phyloP scores from a whole-genome alignment of 2,329 filamentous ascomycete species.

The Colletotrichum sp. region DNA sequence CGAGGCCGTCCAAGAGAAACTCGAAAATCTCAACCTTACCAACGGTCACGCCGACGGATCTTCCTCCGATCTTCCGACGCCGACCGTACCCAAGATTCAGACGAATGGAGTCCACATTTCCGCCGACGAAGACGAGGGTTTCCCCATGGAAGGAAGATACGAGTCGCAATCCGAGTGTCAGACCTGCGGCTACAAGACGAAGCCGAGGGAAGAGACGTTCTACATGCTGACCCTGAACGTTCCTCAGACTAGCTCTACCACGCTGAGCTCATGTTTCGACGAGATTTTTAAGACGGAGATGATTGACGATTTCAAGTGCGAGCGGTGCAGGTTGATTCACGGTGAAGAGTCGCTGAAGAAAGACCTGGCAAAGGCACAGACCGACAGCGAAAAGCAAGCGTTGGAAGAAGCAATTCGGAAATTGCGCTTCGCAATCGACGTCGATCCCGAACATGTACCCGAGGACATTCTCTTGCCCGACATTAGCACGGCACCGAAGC shows the following conservation, averaged over 20 bases:
- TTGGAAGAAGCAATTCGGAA: conserved; percentile 52
- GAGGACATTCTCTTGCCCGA: conserved; percentile 78
- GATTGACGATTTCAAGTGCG: conserved; percentile 97
- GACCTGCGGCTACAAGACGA: conserved; percentile 88
- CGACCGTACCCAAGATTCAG: conserved; percentile 11
- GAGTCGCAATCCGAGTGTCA: conserved; percentile 96
- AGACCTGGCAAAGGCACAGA: conserved; percentile 61
- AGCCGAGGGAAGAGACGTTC: conserved; percentile 82
- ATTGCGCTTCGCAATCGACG: conserved; percentile 73
- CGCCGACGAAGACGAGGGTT: conserved; percentile 53
- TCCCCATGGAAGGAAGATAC: conserved; percentile 89
- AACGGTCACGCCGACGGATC: conserved; percentile 13
- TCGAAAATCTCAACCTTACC: conserved; percentile 29
- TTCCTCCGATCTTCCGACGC: conserved; percentile 13
- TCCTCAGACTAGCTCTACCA: conserved; percentile 80
- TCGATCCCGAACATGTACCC: conserved; percentile 80
- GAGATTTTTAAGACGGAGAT: conserved; percentile 93
- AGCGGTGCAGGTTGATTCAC: conserved; percentile 86
- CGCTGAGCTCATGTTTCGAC: conserved; percentile 88
- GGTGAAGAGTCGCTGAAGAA: conserved; percentile 69
- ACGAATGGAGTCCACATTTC: conserved; percentile 11
- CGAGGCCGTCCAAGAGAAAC: conserved; percentile 31
- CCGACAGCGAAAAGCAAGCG: conserved; percentile 58
- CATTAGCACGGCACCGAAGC: conserved; percentile 74
- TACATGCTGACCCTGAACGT: conserved; percentile 93